These are phyloP conservation scores for Trifolium repens DNA, from an alignment of 306 rosid genomes.

Conservation along the genomic window DNA sequence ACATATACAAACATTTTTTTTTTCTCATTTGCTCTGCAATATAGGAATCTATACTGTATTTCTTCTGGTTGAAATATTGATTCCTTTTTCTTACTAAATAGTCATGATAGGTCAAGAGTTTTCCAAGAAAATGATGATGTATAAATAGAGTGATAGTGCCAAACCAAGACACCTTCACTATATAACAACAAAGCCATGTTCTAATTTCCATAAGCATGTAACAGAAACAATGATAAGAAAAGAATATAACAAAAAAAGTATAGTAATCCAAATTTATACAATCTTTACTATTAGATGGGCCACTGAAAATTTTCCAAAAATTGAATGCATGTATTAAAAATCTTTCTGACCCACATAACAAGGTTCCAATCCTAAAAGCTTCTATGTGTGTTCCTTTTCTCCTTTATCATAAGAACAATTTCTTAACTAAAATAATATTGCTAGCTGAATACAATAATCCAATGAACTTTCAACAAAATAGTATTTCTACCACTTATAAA, in stretches of 20 bases:
- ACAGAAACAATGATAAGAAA: conserved; percentile 42
- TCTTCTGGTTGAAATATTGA: conserved; percentile 1
- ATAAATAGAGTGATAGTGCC: neutral
- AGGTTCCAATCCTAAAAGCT: conserved; percentile 43
- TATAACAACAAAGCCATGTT: conserved; percentile 38
- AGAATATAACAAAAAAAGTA: conserved; percentile 26
- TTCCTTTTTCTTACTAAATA: conserved; percentile 25
- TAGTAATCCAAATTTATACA: conserved; percentile 39
- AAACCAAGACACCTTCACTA: conserved; percentile 23
- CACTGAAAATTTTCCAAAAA: conserved; percentile 28
- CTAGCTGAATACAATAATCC: conserved; percentile 39
- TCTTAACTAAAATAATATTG: conserved; percentile 45
- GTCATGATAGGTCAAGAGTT: conserved; percentile 34
- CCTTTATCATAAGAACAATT: conserved; percentile 40
- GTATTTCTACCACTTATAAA: conserved; percentile 38
- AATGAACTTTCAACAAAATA: conserved; percentile 42
- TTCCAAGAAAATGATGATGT: conserved; percentile 22
- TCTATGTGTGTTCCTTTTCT: conserved; percentile 34
- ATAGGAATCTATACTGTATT: neutral
- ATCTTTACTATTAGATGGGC: conserved; percentile 40
- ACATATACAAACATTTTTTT: neutral
- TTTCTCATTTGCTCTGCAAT: neutral
- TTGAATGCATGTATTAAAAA: conserved; percentile 18
- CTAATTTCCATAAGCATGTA: conserved; percentile 41
- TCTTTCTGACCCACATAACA: conserved; percentile 40